A percentile compares a stretch with the other conserved stretches of the same genome.
These are phyloP conservation scores for Paramecium sonneborni DNA, from an alignment of 73 alveolate genomes.

Conservation along the genomic window DNA sequence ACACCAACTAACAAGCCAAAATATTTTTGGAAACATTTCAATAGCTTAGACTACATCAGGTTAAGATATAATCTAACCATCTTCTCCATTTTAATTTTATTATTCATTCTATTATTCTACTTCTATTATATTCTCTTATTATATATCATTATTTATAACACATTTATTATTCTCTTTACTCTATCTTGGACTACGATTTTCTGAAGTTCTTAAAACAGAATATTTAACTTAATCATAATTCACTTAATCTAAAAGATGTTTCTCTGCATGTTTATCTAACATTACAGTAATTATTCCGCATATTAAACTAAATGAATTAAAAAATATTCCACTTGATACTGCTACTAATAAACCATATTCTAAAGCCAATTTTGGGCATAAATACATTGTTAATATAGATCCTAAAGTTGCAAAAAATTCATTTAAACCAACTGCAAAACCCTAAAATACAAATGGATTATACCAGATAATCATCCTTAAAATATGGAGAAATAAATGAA, in stretches of 20 bases:
- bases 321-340: constrained; percentile 19
- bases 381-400: constrained; percentile 14
- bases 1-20: not conserved
- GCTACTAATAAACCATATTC: constrained; percentile 40
- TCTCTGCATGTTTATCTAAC: constrained; percentile 38
- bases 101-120: not conserved
- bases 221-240: constrained; percentile 21
- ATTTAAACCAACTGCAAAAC: constrained; percentile 31
- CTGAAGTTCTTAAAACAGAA: not conserved
- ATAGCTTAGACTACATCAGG: not conserved
- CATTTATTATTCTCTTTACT: not conserved
- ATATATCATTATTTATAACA: not conserved
- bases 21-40: not conserved
- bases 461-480: constrained; percentile 46
- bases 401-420: constrained; percentile 51
- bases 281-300: not conserved
- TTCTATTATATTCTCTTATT: not conserved
- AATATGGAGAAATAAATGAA: constrained; percentile 40
- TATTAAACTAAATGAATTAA: not conserved
- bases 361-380: constrained; percentile 34
- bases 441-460: not conserved
- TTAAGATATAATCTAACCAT: not conserved
- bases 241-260: not conserved
- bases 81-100: not conserved
- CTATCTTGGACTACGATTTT: not conserved